Evolutionary conservation across 192 early-diverging fungal species (phyloP).

Genomic region (Phlyctochytrium planicorne): DNA sequence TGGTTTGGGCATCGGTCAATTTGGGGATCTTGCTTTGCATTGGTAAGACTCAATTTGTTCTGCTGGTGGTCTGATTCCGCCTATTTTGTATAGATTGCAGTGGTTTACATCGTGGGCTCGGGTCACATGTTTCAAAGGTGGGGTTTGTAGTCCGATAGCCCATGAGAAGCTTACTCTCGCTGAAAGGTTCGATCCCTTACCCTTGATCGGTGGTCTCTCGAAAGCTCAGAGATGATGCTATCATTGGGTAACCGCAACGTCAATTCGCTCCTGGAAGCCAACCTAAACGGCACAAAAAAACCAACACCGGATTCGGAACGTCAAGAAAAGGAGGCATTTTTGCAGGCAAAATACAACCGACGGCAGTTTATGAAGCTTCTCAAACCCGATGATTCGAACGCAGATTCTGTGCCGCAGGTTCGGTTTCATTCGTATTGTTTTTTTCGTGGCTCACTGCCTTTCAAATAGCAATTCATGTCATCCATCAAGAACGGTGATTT

Average conservation of each 20-base stretch:
- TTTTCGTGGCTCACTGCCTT: background rate
- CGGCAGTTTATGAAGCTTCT: constrained; percentile 8
- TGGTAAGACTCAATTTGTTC: background rate
- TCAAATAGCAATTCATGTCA: constrained; percentile 54
- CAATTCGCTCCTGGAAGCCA: constrained; percentile 50
- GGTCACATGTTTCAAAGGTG: constrained; percentile 87
- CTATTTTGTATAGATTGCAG: constrained; percentile 54
- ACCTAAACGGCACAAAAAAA: constrained; percentile 17
- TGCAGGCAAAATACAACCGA: constrained; percentile 1
- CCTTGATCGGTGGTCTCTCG: constrained; percentile 85
- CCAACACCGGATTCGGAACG: constrained; percentile 27
- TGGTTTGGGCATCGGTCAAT: constrained; percentile 3
- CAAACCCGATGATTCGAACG: constrained; percentile 11
- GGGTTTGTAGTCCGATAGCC: too few relatives aligned
- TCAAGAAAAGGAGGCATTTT: constrained; percentile 5
- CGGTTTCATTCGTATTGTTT: background rate
- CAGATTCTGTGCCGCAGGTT: background rate
- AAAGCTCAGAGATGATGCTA: constrained; percentile 67
- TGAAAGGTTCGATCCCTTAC: constrained; percentile 60
- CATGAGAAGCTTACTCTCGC: constrained; percentile 25
- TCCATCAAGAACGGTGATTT: constrained; percentile 60
- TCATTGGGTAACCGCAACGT: constrained; percentile 75
- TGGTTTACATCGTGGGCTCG: constrained; percentile 87
- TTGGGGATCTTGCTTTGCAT: constrained; percentile 1
- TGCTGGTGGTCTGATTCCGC: background rate